Conservation (phyloP, 371 early-diverging fungal genomes). For the Apophysomyces sp. region DNA sequence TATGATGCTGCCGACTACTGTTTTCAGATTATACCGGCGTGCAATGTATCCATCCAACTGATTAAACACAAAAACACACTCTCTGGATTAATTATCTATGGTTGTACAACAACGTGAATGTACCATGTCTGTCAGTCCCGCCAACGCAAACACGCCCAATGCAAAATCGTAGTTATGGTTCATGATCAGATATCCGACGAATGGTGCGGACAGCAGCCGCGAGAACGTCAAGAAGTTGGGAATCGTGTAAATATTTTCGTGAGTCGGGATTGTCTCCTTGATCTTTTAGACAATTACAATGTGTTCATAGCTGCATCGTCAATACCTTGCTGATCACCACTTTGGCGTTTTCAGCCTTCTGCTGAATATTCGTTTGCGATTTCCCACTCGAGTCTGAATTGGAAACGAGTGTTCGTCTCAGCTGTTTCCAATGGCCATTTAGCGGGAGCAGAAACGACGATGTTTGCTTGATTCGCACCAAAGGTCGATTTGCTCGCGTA, state of each 20-base stretch:
- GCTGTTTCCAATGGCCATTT: not conserved
- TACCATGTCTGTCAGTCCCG: constrained; percentile 87
- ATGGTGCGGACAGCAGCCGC: constrained; percentile 77
- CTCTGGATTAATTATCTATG: not conserved
- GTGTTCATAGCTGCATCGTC: not conserved
- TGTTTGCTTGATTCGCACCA: not conserved
- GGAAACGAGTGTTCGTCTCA: not conserved
- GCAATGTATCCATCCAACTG: constrained; percentile 94
- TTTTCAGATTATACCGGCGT: constrained; percentile 81
- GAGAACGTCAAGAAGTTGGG: constrained; percentile 86
- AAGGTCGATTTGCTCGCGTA: not conserved
- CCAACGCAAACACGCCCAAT: constrained; percentile 70
- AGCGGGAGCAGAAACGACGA: not conserved
- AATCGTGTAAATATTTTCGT: constrained; percentile 86
- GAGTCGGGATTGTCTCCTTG: constrained; percentile 27
- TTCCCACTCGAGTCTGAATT: not conserved
- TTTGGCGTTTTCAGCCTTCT: constrained; percentile 41
- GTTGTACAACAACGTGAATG: constrained; percentile 10
- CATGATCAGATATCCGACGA: constrained; percentile 86
- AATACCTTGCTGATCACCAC: constrained; percentile 33
- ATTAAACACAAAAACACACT: not conserved
- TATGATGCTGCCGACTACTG: constrained; percentile 86
- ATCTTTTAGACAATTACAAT: constrained; percentile 8
- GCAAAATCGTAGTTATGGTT: constrained; percentile 70
- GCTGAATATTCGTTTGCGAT: constrained; percentile 6